Evolutionary conservation across 768 basidiomycete genomes (phyloP), one percentile per base, ranked within the genome.

Genomic region (Rhizopogon roseolus): DNA sequence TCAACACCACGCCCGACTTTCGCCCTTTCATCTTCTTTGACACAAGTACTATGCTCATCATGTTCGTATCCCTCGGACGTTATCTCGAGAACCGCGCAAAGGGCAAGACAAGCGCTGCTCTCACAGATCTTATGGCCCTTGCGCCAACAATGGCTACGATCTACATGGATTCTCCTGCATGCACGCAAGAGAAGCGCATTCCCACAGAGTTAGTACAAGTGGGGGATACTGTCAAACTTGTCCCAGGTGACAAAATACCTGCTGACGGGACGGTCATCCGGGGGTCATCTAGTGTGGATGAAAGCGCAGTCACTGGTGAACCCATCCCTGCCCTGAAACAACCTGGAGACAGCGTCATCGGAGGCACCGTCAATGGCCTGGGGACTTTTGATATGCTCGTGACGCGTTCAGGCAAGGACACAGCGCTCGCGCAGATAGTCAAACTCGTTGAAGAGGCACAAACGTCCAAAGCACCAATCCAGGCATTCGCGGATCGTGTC

Each of bases 361-460:
- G 97, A 6, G 97, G 97, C 0, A 98, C 97, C 0, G 85, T 99
- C 66, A 99, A 99, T 62, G 93, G 94, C 4, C 77, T 95, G 8
- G 97, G 97, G n/a, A 93, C 94, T 1, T 91, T 98, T 69, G 93
- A 98, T 66, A 94, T 99, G 88, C 71, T 86, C 32, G 93, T 99
- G 62, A 94, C 90, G 1, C 88, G 94, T 11, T 94, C 97, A 4
- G 97, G 97, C 38, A 90, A 93, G 63, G 94, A 99, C 66, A 98
- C 97, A 0, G 94, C 97, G 0, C 80, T 99, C 9, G 82, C 94
- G 4, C 97, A 98, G 72, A 98, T 99, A 58, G 96, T 98, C 55
- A 85, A 85, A 61, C 85, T 98, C 51, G 97, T 99, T 57, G 95
- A 98, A 66, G 94, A 98, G 40, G 97, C 97, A 1, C 97, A 98